Conservation (phyloP, 345 rosid genomes). For the Murraya paniculata region DNA sequence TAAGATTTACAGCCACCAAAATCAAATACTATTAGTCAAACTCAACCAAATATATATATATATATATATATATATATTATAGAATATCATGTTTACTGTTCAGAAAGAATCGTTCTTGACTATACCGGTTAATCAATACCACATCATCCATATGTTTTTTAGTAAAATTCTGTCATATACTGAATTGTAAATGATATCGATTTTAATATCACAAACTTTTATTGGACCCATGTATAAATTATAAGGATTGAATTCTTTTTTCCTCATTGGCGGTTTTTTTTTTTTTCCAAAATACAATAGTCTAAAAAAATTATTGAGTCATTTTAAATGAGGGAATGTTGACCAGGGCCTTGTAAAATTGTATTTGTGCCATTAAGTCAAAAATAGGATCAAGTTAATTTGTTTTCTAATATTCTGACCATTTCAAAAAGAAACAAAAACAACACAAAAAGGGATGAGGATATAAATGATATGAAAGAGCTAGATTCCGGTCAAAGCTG, state of each 20-base stretch:
- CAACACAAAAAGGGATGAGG: background rate
- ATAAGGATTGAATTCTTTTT: background rate
- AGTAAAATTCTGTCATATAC: background rate
- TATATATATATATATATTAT: no score
- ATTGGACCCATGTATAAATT: background rate
- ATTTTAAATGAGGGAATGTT: background rate
- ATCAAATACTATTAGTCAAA: background rate
- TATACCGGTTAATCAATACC: no score
- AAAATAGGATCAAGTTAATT: background rate
- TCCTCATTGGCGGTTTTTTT: background rate
- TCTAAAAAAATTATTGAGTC: background rate
- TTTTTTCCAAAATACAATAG: background rate
- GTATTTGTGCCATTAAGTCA: background rate
- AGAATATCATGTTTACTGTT: background rate
- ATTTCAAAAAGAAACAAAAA: background rate
- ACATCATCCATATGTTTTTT: background rate
- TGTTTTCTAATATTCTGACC: background rate
- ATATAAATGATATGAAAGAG: background rate
- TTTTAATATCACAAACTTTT: background rate
- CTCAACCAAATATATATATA: no score
- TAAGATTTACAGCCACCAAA: background rate
- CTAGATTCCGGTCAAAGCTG: slow-evolving; percentile 6
- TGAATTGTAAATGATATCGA: background rate
- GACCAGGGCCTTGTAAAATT: background rate
- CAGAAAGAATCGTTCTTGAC: background rate